Evolutionary conservation across 2,329 filamentous ascomycete species (phyloP).

Genomic region (Remersonia thermophila): DNA sequence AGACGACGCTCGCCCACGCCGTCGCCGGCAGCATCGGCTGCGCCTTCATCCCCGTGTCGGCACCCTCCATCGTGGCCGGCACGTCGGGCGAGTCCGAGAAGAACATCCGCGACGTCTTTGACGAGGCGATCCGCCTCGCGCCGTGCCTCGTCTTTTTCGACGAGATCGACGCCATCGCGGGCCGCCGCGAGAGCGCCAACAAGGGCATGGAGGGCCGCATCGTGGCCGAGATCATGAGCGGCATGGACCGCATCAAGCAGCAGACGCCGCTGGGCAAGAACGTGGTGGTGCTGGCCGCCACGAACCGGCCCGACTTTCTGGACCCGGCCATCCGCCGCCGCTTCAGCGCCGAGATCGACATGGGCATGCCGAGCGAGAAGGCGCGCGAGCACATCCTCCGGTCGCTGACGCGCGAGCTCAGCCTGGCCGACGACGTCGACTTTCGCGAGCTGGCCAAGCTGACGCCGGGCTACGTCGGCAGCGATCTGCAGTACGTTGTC

Average conservation of each 20-base stretch:
- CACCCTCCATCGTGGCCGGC: constrained; percentile 68
- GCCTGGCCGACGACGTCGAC: constrained; percentile 57
- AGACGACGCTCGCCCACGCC: constrained; percentile 72
- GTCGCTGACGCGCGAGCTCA: constrained; percentile 55
- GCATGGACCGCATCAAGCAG: constrained; percentile 72
- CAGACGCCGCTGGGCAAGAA: constrained; percentile 60
- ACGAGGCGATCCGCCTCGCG: constrained; percentile 73
- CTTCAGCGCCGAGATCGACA: constrained; percentile 75
- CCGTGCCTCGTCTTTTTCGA: constrained; percentile 89
- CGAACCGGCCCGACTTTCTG: constrained; percentile 75
- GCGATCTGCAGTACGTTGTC: constrained; percentile 63
- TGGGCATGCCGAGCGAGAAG: constrained; percentile 71
- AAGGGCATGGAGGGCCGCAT: constrained; percentile 85
- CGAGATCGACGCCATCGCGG: constrained; percentile 82
- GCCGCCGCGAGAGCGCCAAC: constrained; percentile 70
- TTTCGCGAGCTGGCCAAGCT: constrained; percentile 63
- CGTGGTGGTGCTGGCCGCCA: constrained; percentile 83
- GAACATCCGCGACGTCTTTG: constrained; percentile 72
- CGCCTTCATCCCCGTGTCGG: constrained; percentile 71
- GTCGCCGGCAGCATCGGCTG: constrained; percentile 65
- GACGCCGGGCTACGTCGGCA: constrained; percentile 87
- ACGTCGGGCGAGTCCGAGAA: constrained; percentile 88
- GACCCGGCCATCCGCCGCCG: constrained; percentile 63
- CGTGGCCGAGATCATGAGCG: constrained; percentile 68
- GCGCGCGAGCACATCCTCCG: constrained; percentile 68